Evolutionary conservation across 148 eudicot species (phyloP), one percentile per base, ranked within the genome.

Genomic region (Hydrangea macrophylla): DNA sequence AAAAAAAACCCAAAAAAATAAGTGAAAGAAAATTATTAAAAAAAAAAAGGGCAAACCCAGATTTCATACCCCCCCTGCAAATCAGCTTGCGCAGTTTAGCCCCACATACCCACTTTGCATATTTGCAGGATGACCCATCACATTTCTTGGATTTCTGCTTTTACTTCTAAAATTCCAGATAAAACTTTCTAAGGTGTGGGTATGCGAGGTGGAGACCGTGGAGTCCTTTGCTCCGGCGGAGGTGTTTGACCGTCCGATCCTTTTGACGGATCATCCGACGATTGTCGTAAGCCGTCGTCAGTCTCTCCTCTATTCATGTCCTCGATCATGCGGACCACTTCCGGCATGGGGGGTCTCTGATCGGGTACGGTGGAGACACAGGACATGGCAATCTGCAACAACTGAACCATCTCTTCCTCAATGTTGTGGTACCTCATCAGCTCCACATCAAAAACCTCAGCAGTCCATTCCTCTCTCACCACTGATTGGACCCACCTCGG

Each of bases 401-500:
- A 73, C 73, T 95, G 99, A 1, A 95, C 99, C 99, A 95, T 95
- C 80, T 95, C 99, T 51, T 95, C 99, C 71, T 95, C 99, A 0
- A 90, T 88, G 69, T 94, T 85, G 22, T 91, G 80, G 39, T 85
- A 91, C 76, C 99, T 81, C 97, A 91, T 91, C 11, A 95, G 78
- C 80, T 95, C 99, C n/a, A 87, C 96, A 31, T 95, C 99, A 33
- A 95, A 91, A 5, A 95, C 99, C 80, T 95, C 99, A 0, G 99
- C 99, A 0, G 98, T 95, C 99, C 99, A 95, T 63, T 95, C 99
- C 67, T 95, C 99, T 6, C 97, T 67, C 17, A 95, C 99, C 9
- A 95, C 99, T 1, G 96, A 89, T 55, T 95, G 97, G 12, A 95
- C 99, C 99, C 99, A 95, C 76, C 99, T 73, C 0, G 99, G 99